A percentile compares a stretch with the other conserved stretches of the same genome.
These are phyloP conservation scores for Tricholoma furcatifolium DNA, from an alignment of 768 basidiomycete species.

Conservation along the genomic window DNA sequence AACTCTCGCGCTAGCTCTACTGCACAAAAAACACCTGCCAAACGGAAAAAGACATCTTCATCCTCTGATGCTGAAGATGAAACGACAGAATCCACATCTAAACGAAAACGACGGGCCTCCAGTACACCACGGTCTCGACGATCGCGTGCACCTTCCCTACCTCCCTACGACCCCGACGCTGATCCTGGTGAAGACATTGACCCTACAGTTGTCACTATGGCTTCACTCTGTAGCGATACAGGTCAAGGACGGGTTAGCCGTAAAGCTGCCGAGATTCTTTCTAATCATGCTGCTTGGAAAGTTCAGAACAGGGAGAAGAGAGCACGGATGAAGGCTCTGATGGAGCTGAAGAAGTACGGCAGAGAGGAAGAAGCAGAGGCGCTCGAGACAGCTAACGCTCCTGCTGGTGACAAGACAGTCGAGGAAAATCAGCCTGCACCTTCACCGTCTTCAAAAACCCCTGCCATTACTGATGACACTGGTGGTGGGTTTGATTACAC, in stretches of 20 bases:
- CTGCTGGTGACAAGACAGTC: slow-evolving; percentile 16
- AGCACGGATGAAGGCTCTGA: slow-evolving; percentile 55
- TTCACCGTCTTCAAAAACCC: slow-evolving; percentile 9
- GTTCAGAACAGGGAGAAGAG: slow-evolving; percentile 64
- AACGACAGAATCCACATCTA: slow-evolving; percentile 2
- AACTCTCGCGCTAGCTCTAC: not conserved
- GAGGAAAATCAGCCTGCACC: slow-evolving; percentile 17
- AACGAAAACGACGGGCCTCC: slow-evolving; percentile 24
- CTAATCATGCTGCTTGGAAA: slow-evolving; percentile 74
- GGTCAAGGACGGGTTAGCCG: slow-evolving; percentile 79
- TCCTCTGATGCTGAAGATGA: slow-evolving; percentile 16
- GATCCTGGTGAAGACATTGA: slow-evolving; percentile 78
- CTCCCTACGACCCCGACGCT: slow-evolving; percentile 55
- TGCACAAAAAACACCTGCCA: slow-evolving; percentile 5
- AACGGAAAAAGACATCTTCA: slow-evolving; percentile 18
- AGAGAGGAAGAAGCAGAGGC: slow-evolving; percentile 44
- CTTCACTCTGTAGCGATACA: slow-evolving; percentile 70
- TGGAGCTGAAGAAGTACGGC: slow-evolving; percentile 79
- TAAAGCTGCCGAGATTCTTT: slow-evolving; percentile 70
- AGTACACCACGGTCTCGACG: slow-evolving; percentile 34
- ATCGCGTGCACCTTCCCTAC: slow-evolving; percentile 47
- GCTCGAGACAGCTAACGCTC: slow-evolving; percentile 13
- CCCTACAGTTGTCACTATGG: slow-evolving; percentile 85
- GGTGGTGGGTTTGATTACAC: slow-evolving; percentile 71
- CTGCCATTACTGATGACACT: slow-evolving; percentile 39